Evolutionary conservation across 805 yeast species (phyloP), one percentile per base, ranked within the genome.

Genomic region (Hanseniaspora lachancei): DNA sequence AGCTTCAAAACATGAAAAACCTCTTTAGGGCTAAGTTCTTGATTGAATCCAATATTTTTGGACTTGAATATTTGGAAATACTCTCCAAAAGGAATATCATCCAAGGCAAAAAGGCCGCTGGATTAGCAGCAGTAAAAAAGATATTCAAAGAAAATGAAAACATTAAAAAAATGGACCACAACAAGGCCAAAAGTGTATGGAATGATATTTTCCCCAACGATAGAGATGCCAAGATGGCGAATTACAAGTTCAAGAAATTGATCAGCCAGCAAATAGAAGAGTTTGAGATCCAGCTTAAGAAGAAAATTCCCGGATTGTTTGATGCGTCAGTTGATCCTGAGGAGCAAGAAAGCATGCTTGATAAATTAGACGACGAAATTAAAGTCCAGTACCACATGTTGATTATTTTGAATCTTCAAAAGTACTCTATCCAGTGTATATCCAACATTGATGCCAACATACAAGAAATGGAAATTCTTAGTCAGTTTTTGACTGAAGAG

Each of bases 171-270:
- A 29, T 29, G 12, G 39, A 53, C 23, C 46, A 53, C 29, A 32
- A 29, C 6, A 46, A 35, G 4, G 23, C 40, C 15, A 21, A 27
- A 7, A 71, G 67, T 38, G 38, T 67, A 4, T 65, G 62, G 53
- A 34, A 36, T n/a, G 49, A 46, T 8, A 34, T 49, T 16, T 46
- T 51, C 29, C 55, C 27, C n/a, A 64, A 9, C 60, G 61, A 54
- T 61, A 74, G 97, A 61, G 80, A 82, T 23, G 82, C 79, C 49
- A 89, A 88, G 65, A 87, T 89, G 57, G 82, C 77, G 18, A 77
- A 78, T 61, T 84, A 73, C 66, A 82, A 78, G 63, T 64, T 72
- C 16, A 88, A 82, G 58, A 82, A 78, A 64, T 27, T 53, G 49
- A 39, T 53, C 34, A 48, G 29, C 27, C n/a, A 41, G 13, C 49